Percentiles rank a stretch among this genome's conserved stretches.
phyloP scores from a whole-genome alignment of 176 grass and related monocot species.

The Leersia perrieri region DNA sequence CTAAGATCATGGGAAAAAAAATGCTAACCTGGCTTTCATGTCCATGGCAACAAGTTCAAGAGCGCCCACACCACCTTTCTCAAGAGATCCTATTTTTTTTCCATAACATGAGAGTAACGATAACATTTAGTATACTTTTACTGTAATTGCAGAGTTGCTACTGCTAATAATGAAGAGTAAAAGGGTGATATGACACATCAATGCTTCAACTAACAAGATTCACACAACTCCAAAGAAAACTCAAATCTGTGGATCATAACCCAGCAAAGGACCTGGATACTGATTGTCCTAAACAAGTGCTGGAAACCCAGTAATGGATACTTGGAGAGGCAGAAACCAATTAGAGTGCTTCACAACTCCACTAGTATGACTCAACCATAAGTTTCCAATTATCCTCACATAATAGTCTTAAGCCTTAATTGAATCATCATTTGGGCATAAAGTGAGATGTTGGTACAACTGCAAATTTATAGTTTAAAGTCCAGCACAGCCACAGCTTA shows the following conservation, averaged over 20 bases:
- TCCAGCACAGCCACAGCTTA: neutral
- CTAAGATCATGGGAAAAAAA: constrained; percentile 22
- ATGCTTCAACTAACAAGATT: constrained; percentile 27
- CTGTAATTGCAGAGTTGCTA: neutral
- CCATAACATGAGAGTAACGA: constrained; percentile 12
- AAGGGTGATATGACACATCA: constrained; percentile 21
- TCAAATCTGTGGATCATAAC: neutral
- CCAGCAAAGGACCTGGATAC: neutral
- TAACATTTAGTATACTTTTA: constrained; percentile 21
- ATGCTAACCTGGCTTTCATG: constrained; percentile 95
- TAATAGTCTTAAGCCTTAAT: constrained; percentile 12
- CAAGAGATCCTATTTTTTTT: constrained; percentile 70
- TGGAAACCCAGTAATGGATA: neutral
- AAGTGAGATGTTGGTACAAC: constrained; percentile 7
- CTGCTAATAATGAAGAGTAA: constrained; percentile 13
- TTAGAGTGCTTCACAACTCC: constrained; percentile 9
- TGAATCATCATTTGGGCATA: neutral
- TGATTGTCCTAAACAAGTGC: neutral
- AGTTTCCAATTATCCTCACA: neutral
- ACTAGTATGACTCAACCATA: constrained; percentile 17
- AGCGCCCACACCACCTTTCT: constrained; percentile 99
- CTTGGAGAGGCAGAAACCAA: constrained; percentile 12
- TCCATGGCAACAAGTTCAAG: constrained; percentile 99
- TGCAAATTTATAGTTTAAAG: neutral
- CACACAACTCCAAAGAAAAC: neutral